Percentiles rank a stretch among this genome's conserved stretches.
Evolutionary conservation across 2,329 filamentous ascomycete genomes (phyloP).

Genomic region (Aspergillus nomiae): DNA sequence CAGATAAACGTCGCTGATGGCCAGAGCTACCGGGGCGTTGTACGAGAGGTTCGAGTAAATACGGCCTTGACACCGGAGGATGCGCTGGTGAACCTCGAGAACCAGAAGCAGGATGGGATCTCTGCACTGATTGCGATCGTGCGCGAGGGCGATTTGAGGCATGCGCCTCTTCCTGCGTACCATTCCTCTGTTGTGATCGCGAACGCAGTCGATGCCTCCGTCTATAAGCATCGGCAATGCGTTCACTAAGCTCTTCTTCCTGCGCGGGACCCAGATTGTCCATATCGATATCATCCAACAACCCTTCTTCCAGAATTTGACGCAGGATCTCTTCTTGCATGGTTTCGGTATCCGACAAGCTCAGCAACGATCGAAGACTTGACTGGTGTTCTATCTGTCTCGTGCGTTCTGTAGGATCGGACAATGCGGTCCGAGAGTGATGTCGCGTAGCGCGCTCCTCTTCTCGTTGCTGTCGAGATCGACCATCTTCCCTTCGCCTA

Average conservation of each 20-base stretch:
- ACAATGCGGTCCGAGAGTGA: slow-evolving; percentile 22
- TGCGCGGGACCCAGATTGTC: slow-evolving; percentile 81
- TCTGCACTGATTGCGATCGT: slow-evolving; percentile 35
- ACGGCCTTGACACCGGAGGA: slow-evolving; percentile 34
- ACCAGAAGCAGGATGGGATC: slow-evolving; percentile 19
- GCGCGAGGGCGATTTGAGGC: slow-evolving; percentile 30
- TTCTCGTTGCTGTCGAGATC: slow-evolving; percentile 24
- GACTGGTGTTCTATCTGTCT: slow-evolving; percentile 84
- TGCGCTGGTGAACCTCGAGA: slow-evolving; percentile 24
- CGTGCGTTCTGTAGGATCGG: slow-evolving; percentile 35
- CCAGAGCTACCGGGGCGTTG: slow-evolving; percentile 22
- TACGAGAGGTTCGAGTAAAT: slow-evolving; percentile 34
- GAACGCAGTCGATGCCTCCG: slow-evolving; percentile 63
- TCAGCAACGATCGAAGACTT: slow-evolving; percentile 81
- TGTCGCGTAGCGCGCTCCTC: slow-evolving; percentile 35
- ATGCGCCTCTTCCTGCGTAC: slow-evolving; percentile 35
- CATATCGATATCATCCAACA: slow-evolving; percentile 84
- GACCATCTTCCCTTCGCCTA: slow-evolving; percentile 29
- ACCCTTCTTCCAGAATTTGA: slow-evolving; percentile 83
- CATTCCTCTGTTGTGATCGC: slow-evolving; percentile 36
- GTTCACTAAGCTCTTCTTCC: slow-evolving; percentile 86
- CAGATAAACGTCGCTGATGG: slow-evolving; percentile 41
- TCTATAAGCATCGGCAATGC: slow-evolving; percentile 85
- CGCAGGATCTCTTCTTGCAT: slow-evolving; percentile 86
- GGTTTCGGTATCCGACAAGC: slow-evolving; percentile 72